A percentile compares a stretch with the other conserved stretches of the same genome.
Evolutionary conservation across 768 basidiomycete genomes (phyloP).

Genomic region (Chlorophyllum brunneum): DNA sequence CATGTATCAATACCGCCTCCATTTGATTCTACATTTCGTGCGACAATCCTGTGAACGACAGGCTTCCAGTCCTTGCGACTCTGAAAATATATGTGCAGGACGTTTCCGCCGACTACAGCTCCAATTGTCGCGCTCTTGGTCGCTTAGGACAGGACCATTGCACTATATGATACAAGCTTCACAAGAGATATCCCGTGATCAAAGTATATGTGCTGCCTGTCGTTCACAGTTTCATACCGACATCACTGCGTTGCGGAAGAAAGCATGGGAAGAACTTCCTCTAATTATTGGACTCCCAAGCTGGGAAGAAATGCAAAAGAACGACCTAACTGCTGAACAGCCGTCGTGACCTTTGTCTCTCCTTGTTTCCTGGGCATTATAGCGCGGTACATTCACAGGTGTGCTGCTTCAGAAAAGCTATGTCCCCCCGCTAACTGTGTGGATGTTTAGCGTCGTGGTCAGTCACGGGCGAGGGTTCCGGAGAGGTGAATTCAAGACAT

Average conservation of each 20-base stretch:
- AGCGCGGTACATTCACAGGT: too few species aligned
- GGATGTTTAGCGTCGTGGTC: too few species aligned
- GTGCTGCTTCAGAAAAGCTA: too few species aligned
- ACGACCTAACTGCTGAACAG: slow-evolving; percentile 17
- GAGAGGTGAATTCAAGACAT: too few species aligned
- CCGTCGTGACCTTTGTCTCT: too few species aligned
- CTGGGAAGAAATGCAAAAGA: slow-evolving; percentile 36
- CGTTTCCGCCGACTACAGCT: slow-evolving; percentile 28
- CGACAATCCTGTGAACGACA: slow-evolving; percentile 31
- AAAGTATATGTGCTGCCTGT: slow-evolving; percentile 40
- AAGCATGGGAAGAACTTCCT: slow-evolving; percentile 48
- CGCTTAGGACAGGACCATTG: slow-evolving; percentile 46
- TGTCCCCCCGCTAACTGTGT: too few species aligned
- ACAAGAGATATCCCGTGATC: slow-evolving; percentile 32
- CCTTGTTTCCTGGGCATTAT: too few species aligned
- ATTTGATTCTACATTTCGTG: slow-evolving; percentile 44
- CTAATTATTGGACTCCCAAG: slow-evolving; percentile 37
- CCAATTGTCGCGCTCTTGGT: slow-evolving; percentile 35
- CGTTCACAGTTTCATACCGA: slow-evolving; percentile 38
- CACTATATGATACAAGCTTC: slow-evolving; percentile 51
- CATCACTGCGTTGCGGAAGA: slow-evolving; percentile 31
- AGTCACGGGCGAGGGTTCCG: too few species aligned
- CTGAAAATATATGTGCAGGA: background rate
- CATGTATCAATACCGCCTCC: slow-evolving; percentile 54
- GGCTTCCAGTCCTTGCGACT: background rate